Base-by-base conservation (phyloP, 1,139 yeast species). In the Candida frijolesensis region DNA sequence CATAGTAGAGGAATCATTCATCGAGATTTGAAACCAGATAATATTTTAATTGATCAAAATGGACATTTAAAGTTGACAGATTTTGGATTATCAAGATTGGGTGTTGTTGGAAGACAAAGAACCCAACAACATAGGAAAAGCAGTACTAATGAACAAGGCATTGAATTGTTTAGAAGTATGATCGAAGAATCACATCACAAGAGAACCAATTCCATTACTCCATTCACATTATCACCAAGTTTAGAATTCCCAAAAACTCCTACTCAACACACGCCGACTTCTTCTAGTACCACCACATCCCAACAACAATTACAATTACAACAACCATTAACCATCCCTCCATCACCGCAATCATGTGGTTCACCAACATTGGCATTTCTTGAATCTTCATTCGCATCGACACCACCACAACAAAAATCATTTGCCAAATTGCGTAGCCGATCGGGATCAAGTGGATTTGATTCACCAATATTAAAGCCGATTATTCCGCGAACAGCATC, bases 51-150 rank as follows among this genome's bases (percentile, higher is more conserved):
- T 57, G 98, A 92, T 64, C 76, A 82, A 49, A 74, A 77, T 41
- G 99, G 99, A 0, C 99, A 94, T 70, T 70, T 94, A 57, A 95
- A 94, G 65, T 71, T 95, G 55, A 92, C 97, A 0, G 99, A 95
- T 69, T 95, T 95, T 72, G 99, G 99, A 0, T 76, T 95, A 46
- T 89, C 96, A 4, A 75, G 96, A 63, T 84, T 91, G 76, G 98
- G 98, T 22, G 80, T 92, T 45, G 83, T 90, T 37, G 89, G 92
- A 38, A 83, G 98, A 66, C 97, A 90, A 64, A 76, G 75, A 6
- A 58, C 67, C 42, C 48, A 60, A 12, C 46, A 30, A 12, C 45
- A 78, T 40, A 57, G 83, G 25, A 74, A 73, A 46, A 76, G 80
- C 54, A 72, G 78, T 51, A 67, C 77, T 6, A 70, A 79, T 6